phyloP scores from a whole-genome alignment of 805 yeast species.

The Barnettozyma botsteinii region DNA sequence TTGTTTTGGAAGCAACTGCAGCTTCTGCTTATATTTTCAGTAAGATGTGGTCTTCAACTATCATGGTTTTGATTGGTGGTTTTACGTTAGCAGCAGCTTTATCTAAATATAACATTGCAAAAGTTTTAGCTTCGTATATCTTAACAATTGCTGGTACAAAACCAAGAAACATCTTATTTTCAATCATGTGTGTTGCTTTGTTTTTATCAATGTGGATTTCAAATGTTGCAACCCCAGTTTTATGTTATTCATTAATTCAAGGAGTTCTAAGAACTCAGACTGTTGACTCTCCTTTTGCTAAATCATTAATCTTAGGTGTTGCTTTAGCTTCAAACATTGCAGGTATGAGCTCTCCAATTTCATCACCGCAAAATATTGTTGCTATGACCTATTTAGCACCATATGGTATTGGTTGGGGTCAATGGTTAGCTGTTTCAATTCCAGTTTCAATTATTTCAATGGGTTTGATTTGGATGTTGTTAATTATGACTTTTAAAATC shows the following conservation, averaged over 20 bases:
- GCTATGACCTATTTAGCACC: slow-evolving; percentile 80
- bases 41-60: slow-evolving; percentile 92
- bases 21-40: slow-evolving; percentile 67
- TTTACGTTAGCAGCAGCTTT: slow-evolving; percentile 91
- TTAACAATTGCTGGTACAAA: slow-evolving; percentile 75
- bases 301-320: slow-evolving; percentile 81
- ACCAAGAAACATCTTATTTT: slow-evolving; percentile 69
- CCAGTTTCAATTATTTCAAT: slow-evolving; percentile 68
- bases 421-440: slow-evolving; percentile 84
- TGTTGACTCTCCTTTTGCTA: slow-evolving; percentile 70
- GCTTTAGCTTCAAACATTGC: slow-evolving; percentile 90
- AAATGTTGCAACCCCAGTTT: slow-evolving; percentile 94
- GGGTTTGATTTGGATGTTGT: slow-evolving; percentile 63
- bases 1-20: slow-evolving; percentile 55
- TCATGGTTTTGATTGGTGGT: slow-evolving; percentile 85
- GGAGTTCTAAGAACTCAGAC: slow-evolving; percentile 80
- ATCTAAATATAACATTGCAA: slow-evolving; percentile 85
- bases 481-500: slow-evolving; percentile 50
- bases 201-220: slow-evolving; percentile 93
- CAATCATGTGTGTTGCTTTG: slow-evolving; percentile 80
- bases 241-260: slow-evolving; percentile 80
- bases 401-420: slow-evolving; percentile 67
- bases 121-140: slow-evolving; percentile 79
- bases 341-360: slow-evolving; percentile 95
- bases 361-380: slow-evolving; percentile 92